These are phyloP conservation scores for Tolypocladium album DNA, from an alignment of 2,329 filamentous ascomycete species.

Conservation along the genomic window DNA sequence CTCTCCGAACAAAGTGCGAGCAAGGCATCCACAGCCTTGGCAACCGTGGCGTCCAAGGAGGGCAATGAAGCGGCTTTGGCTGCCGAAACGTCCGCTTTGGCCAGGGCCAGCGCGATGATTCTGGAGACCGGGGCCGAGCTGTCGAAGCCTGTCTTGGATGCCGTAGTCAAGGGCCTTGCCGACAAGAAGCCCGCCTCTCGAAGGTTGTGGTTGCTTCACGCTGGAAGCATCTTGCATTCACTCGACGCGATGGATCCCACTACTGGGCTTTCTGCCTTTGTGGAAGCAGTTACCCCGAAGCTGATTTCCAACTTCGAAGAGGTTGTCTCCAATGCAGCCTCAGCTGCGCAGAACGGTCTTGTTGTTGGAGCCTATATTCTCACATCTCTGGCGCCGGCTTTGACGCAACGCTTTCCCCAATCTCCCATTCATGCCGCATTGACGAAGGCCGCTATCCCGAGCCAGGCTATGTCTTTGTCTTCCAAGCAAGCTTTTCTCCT, in stretches of 20 bases:
- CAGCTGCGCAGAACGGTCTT: conserved; percentile 73
- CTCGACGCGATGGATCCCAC: conserved; percentile 33
- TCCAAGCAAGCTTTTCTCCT: conserved; percentile 82
- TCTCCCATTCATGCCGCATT: conserved; percentile 32
- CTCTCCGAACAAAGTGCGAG: conserved; percentile 50
- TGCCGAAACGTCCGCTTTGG: conserved; percentile 63
- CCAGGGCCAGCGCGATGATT: conserved; percentile 51
- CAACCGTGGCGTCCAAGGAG: conserved; percentile 66
- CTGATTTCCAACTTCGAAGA: conserved; percentile 67
- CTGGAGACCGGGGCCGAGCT: conserved; percentile 50
- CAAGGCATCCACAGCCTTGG: conserved; percentile 57
- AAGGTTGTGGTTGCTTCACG: conserved; percentile 68
- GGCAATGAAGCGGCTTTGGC: conserved; percentile 75
- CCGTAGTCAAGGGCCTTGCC: conserved; percentile 67
- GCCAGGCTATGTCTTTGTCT: conserved; percentile 57
- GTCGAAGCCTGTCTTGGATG: conserved; percentile 56
- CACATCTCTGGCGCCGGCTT: conserved; percentile 48
- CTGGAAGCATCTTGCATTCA: conserved; percentile 59
- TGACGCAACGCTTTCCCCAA: conserved; percentile 44
- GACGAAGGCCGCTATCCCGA: conserved; percentile 48
- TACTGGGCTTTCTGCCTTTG: conserved; percentile 37
- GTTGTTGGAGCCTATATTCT: conserved; percentile 70
- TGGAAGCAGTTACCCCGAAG: conserved; percentile 40
- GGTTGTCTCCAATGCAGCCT: conserved; percentile 63
- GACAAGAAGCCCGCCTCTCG: conserved; percentile 77